A percentile compares a stretch with the other conserved stretches of the same genome.
phyloP scores from a whole-genome alignment of 192 early-diverging fungal genomes.

The Paraglomus occultum region DNA sequence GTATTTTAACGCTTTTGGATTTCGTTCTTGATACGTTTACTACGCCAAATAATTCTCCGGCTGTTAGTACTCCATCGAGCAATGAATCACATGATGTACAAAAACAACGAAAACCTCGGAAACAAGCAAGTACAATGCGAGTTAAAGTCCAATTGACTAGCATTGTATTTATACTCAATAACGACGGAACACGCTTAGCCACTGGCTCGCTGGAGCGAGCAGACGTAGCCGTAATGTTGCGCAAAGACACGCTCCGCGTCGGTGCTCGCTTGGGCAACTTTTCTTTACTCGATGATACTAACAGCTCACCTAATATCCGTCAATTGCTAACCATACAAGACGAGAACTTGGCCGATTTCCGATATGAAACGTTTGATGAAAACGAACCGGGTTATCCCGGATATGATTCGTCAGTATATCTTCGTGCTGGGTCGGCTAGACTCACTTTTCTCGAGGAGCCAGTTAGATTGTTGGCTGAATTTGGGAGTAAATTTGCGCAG shows the following conservation, averaged over 20 bases:
- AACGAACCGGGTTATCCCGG: slow-evolving; percentile 66
- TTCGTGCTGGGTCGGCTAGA: slow-evolving; percentile 79
- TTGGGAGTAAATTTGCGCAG: slow-evolving; percentile 79
- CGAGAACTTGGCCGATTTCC: slow-evolving; percentile 84
- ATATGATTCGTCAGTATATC: slow-evolving; percentile 74
- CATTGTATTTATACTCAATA: slow-evolving; percentile 79
- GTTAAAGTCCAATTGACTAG: slow-evolving; percentile 76
- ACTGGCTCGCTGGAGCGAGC: slow-evolving; percentile 71
- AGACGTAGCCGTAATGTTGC: slow-evolving; percentile 65
- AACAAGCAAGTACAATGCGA: slow-evolving; percentile 60
- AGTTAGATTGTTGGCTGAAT: slow-evolving; percentile 68
- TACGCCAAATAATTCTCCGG: slow-evolving; percentile 25
- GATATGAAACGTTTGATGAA: slow-evolving; percentile 77
- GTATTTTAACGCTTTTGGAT: slow-evolving; percentile 81
- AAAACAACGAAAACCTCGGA: not conserved
- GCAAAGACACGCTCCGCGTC: slow-evolving; percentile 55
- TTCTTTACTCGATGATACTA: slow-evolving; percentile 61
- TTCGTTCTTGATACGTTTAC: slow-evolving; percentile 78
- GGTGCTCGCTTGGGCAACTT: slow-evolving; percentile 73
- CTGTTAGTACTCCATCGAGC: slow-evolving; percentile 5
- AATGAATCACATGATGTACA: not conserved
- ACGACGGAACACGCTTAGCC: slow-evolving; percentile 75
- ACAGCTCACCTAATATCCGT: slow-evolving; percentile 29
- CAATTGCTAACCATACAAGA: slow-evolving; percentile 82
- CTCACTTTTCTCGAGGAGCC: slow-evolving; percentile 79